phyloP scores from a whole-genome alignment of 768 basidiomycete species.

The Aureoboletus auriporus region DNA sequence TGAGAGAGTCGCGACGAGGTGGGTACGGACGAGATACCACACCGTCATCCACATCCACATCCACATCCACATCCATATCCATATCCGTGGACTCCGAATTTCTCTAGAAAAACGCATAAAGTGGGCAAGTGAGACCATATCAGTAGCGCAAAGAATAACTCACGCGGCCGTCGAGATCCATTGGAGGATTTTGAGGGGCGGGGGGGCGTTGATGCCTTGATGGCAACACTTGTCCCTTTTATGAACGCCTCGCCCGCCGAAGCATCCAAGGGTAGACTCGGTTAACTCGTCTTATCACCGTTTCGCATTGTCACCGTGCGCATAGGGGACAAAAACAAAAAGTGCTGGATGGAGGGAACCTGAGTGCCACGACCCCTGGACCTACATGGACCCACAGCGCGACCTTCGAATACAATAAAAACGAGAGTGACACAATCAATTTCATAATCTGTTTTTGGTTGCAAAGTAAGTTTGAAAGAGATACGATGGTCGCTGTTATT shows the following conservation, averaged over 20 bases:
- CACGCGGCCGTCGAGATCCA: slow-evolving; percentile 15
- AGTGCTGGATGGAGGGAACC: background rate
- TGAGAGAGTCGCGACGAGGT: background rate
- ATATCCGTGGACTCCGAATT: slow-evolving; percentile 4
- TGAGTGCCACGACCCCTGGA: slow-evolving; percentile 4
- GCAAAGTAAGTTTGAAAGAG: background rate
- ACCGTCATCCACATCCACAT: slow-evolving; percentile 14
- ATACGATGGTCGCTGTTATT: background rate
- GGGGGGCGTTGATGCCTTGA: background rate
- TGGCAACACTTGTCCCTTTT: slow-evolving; percentile 7
- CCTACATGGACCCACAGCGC: slow-evolving; percentile 22
- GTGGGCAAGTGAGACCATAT: background rate
- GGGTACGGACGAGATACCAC: background rate
- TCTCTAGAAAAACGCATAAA: slow-evolving; percentile 7
- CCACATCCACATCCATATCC: slow-evolving; percentile 12
- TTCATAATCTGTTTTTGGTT: background rate
- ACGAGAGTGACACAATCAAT: background rate
- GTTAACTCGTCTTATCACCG: background rate
- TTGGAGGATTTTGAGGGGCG: slow-evolving; percentile 1
- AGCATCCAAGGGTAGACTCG: slow-evolving; percentile 3
- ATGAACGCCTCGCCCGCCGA: slow-evolving; percentile 3
- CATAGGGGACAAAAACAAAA: slow-evolving; percentile 15
- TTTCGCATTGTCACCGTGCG: slow-evolving; percentile 11
- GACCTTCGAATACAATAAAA: slow-evolving; percentile 16
- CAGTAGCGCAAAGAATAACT: slow-evolving; percentile 1